phyloP scores from a whole-genome alignment of 441 rosid species.

The Adansonia grandidieri region DNA sequence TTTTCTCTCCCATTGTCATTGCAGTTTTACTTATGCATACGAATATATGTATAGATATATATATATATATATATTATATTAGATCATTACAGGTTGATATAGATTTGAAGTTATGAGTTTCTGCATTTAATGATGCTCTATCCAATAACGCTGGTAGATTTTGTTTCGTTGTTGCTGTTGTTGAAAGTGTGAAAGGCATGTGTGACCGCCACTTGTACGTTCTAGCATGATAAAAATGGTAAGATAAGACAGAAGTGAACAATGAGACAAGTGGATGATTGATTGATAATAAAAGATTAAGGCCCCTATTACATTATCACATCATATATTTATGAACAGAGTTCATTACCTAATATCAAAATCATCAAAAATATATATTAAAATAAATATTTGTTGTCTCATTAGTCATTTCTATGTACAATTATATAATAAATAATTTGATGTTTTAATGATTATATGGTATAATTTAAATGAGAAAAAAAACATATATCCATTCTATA shows the following conservation, averaged over 20 bases:
- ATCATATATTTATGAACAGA: too few species aligned
- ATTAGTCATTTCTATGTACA: too few species aligned
- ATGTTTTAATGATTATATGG: not conserved
- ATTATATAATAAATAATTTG: too few species aligned
- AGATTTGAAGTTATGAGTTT: not conserved
- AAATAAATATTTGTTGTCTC: too few species aligned
- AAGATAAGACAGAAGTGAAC: not conserved
- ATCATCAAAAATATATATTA: too few species aligned
- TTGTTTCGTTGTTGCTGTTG: not conserved
- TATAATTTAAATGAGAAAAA: not conserved
- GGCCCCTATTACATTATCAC: too few species aligned
- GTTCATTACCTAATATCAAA: too few species aligned
- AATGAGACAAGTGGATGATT: not conserved
- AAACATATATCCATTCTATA: not conserved
- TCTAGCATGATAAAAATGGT: conserved; percentile 54
- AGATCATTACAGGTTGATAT: not conserved
- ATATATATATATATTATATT: too few species aligned
- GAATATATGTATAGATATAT: too few species aligned
- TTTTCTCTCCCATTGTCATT: not conserved
- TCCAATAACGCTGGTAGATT: not conserved
- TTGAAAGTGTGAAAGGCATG: conserved; percentile 30
- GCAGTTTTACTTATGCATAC: not conserved
- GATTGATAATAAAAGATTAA: not conserved
- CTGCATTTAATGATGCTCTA: not conserved
- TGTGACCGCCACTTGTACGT: conserved; percentile 57